These are phyloP conservation scores for Aspergillus sojae DNA, from an alignment of 2,329 filamentous ascomycete species.

Conservation along the genomic window DNA sequence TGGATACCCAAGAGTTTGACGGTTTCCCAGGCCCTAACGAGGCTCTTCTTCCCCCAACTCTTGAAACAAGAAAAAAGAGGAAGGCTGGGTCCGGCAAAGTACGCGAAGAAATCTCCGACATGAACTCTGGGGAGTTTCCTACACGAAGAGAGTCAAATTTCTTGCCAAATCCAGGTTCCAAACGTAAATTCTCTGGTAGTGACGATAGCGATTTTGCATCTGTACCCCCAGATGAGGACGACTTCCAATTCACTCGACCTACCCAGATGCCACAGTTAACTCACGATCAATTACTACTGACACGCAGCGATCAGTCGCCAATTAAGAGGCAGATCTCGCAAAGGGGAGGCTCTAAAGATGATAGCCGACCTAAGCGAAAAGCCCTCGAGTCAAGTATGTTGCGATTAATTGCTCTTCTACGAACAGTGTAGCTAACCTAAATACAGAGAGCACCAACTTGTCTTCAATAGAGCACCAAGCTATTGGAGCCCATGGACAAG, in stretches of 20 bases:
- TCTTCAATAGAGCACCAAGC: slow-evolving; percentile 30
- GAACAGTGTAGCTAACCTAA: slow-evolving; percentile 16
- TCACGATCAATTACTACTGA: slow-evolving; percentile 11
- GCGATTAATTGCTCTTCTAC: not conserved
- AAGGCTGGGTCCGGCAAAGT: slow-evolving; percentile 10
- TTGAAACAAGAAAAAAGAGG: slow-evolving; percentile 36
- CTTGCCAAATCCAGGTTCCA: slow-evolving; percentile 52
- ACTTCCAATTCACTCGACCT: slow-evolving; percentile 38
- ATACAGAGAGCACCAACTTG: slow-evolving; percentile 54
- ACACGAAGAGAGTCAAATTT: slow-evolving; percentile 9
- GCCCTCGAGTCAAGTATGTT: slow-evolving; percentile 48
- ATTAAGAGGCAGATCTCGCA: slow-evolving; percentile 19
- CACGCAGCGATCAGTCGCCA: slow-evolving; percentile 16
- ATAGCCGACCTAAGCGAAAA: slow-evolving; percentile 30
- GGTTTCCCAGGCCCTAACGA: slow-evolving; percentile 19
- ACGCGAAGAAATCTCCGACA: not conserved
- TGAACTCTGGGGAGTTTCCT: not conserved
- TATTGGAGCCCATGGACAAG: not conserved
- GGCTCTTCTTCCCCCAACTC: slow-evolving; percentile 30
- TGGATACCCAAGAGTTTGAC: slow-evolving; percentile 9
- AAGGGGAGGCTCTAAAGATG: slow-evolving; percentile 19
- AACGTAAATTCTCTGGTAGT: slow-evolving; percentile 60
- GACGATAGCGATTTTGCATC: slow-evolving; percentile 47
- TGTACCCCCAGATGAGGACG: slow-evolving; percentile 28
- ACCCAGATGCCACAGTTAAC: slow-evolving; percentile 21